A percentile compares a stretch with the other conserved stretches of the same genome.
phyloP scores from a whole-genome alignment of 1,284 basidiomycete genomes.

The Phaffia rhodozyma region DNA sequence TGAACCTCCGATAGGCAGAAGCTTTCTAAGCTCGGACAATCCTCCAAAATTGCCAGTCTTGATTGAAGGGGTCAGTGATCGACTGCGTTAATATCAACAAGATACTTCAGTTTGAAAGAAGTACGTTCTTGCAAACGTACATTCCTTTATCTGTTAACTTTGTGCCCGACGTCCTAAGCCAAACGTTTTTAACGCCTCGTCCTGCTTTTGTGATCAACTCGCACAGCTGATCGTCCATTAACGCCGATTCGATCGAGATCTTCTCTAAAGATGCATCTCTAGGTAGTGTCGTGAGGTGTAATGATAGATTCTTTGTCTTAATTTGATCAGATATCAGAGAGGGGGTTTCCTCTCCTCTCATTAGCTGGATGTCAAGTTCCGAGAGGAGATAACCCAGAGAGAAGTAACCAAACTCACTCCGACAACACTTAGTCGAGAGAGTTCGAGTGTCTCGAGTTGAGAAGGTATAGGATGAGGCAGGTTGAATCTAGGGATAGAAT shows the following conservation, averaged over 20 bases:
- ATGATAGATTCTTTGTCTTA: slow-evolving; percentile 10
- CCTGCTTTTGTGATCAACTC: slow-evolving; percentile 6
- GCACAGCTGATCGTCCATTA: slow-evolving; percentile 7
- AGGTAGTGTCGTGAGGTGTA: slow-evolving; percentile 12
- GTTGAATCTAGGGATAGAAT: slow-evolving; percentile 5
- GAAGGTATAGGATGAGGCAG: slow-evolving; percentile 6
- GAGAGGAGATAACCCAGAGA: neutral
- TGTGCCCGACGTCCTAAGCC: slow-evolving; percentile 10
- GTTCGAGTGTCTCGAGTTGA: neutral
- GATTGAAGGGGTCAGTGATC: neutral
- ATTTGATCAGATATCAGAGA: no score
- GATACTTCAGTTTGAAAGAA: neutral
- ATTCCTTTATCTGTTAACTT: slow-evolving; percentile 15
- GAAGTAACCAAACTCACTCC: neutral
- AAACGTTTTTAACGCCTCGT: slow-evolving; percentile 12
- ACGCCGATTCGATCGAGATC: slow-evolving; percentile 2
- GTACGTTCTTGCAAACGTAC: neutral
- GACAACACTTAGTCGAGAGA: slow-evolving; percentile 7
- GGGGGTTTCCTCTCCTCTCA: no score
- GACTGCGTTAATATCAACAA: neutral
- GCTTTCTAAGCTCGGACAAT: slow-evolving; percentile 9
- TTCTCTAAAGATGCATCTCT: slow-evolving; percentile 4
- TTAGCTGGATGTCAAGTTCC: no score
- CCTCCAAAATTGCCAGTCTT: slow-evolving; percentile 1
- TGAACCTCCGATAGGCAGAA: slow-evolving; percentile 15